These are phyloP conservation scores for Saprolegnia diclina DNA, from an alignment of 352 stramenopile genomes.

Conservation along the genomic window DNA sequence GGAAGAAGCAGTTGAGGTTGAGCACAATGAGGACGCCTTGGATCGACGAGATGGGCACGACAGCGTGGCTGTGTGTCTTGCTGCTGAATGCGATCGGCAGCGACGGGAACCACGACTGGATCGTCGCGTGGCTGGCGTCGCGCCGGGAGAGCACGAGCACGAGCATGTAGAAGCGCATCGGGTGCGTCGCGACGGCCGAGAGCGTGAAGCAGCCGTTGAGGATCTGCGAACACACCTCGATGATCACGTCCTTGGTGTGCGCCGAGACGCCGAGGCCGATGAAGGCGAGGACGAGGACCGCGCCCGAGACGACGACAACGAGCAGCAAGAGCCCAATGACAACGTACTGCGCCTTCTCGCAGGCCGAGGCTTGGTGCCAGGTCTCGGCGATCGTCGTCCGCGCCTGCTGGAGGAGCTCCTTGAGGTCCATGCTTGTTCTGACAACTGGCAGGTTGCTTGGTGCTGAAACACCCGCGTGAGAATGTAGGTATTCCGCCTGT, in stretches of 20 bases:
- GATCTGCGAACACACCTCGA: conserved; percentile 44
- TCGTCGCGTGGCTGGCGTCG: not conserved
- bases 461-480: no score
- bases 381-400: not conserved
- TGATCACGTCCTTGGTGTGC: conserved; percentile 37
- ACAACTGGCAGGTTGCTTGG: not conserved
- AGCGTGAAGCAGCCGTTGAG: conserved; percentile 41
- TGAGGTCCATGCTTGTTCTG: not conserved
- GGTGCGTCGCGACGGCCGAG: conserved; percentile 38
- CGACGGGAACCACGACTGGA: conserved; percentile 30
- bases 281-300: conserved; percentile 12
- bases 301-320: conserved; percentile 14
- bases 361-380: not conserved
- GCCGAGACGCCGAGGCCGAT: conserved; percentile 9
- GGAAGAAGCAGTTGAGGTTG: conserved; percentile 40
- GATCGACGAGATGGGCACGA: not conserved
- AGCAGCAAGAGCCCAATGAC: conserved; percentile 2
- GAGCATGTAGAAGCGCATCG: conserved; percentile 36
- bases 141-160: conserved; percentile 9
- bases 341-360: conserved; percentile 6
- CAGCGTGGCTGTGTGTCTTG: conserved; percentile 27
- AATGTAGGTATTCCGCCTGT: no score
- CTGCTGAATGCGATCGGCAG: conserved; percentile 35
- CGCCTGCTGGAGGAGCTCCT: not conserved
- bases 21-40: conserved; percentile 28